phyloP scores from a whole-genome alignment of 805 yeast genomes.

The Candida lessepsii region DNA sequence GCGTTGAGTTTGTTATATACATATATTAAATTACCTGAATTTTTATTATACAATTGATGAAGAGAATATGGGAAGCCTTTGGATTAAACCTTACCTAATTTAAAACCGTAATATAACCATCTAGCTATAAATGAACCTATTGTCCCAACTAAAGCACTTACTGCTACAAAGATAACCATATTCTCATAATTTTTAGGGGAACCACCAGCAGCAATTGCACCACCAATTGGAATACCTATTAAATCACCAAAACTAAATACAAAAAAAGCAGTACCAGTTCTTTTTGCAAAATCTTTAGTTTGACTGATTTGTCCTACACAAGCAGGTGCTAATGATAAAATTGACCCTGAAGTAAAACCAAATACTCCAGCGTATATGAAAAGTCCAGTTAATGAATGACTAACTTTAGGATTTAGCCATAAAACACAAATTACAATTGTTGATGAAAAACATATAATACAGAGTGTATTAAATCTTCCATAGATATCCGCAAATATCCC shows the following conservation, averaged over 20 bases:
- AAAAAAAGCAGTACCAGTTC: constrained; percentile 28
- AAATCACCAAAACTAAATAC: constrained; percentile 27
- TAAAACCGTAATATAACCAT: constrained; percentile 23
- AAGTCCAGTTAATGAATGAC: constrained; percentile 23
- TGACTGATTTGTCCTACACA: constrained; percentile 27
- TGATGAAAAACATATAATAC: constrained; percentile 16
- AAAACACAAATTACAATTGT: constrained; percentile 21
- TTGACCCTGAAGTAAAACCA: constrained; percentile 31
- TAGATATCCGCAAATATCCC: constrained; percentile 25
- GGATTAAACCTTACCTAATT: constrained; percentile 7
- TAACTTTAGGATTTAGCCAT: constrained; percentile 26
- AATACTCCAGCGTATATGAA: constrained; percentile 24
- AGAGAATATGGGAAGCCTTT: no score
- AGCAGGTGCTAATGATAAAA: constrained; percentile 23
- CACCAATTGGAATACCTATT: constrained; percentile 29
- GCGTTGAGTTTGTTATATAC: no score
- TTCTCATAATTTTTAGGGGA: constrained; percentile 16
- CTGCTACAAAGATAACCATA: constrained; percentile 24
- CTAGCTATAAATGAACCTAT: constrained; percentile 21
- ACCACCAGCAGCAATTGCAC: constrained; percentile 21
- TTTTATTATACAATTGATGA: no score
- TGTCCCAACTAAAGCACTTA: constrained; percentile 22
- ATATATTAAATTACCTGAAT: no score
- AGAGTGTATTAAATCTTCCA: constrained; percentile 26
- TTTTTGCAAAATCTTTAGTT: constrained; percentile 25